Evolutionary conservation across 1,284 basidiomycete species (phyloP), one percentile per base, ranked within the genome.

Genomic region (Veloporphyrellus conicus): DNA sequence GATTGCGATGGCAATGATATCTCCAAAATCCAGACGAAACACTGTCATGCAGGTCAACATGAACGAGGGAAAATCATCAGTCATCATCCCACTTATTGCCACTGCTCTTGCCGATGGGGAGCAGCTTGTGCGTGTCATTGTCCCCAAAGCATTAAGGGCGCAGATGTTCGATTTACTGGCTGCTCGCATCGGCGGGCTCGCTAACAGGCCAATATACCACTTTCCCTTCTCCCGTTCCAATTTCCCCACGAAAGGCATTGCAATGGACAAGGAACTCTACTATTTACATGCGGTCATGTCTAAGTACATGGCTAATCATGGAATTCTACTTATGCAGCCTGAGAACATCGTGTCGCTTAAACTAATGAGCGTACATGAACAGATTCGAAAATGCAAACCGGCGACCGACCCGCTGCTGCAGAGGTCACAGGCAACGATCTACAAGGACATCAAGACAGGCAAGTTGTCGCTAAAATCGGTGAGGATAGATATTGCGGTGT

Each of bases 61-160:
- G 77, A 78, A 78, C 2, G 78, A 79, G 52, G 77, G 78, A 3
- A 79, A 80, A 50, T 74, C 77, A 0, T 74, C 75, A 0, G 77
- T 79, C 2, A 79, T 80, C 20, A 68, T 75, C 0, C 77, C 78
- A 1, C 61, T 79, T 19, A 62, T 69, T 19, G 61, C 71, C 0
- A 57, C 68, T 0, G 49, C 64, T 6, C 58, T 79, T 6, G 73
- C 77, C 0, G 61, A 78, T 50, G 68, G 72, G 2, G 37, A 62
- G 10, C 70, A 62, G 19, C 56, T 79, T 4, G 71, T 71, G 8
- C 68, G 78, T 5, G 69, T 79, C 3, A 58, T 78, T 4, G 71
- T 76, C 18, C 67, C 77, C 8, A 78, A 77, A 44, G 59, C 74
- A 0, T 61, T 75, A 4, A 57, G 61, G 2, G 48, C 52, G 0